Base-by-base conservation (phyloP, 257 asterid species). In the Solanum lignicaule region DNA sequence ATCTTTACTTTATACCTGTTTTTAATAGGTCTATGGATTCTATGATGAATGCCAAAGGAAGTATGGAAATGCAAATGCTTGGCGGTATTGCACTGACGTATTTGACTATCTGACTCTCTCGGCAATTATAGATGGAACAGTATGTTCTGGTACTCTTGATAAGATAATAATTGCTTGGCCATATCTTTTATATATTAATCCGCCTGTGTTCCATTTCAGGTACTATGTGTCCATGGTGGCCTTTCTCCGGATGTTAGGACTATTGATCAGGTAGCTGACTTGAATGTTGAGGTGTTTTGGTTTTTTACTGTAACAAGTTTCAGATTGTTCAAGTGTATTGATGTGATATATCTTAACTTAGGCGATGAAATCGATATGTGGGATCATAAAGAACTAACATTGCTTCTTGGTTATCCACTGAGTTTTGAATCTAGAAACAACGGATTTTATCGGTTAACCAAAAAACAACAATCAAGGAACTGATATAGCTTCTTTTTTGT, bases 31-130 rank as follows among this genome's bases (percentile, higher is more conserved):
- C 65, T 97, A 97, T 93, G 99, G 99, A 90, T 97, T 97, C 91
- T 97, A 97, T 88, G 99, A 97, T 90, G 99, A 97, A 90, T 97
- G 99, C 87, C 99, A 96, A 89, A 95, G 99, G 89, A 97, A 97
- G 91, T 95, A 96, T 60, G 99, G 99, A 84, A 97, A 95, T 88
- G 99, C 99, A 72, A 97, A 97, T 90, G 99, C 99, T 68, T 97
- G 99, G 99, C 96, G 99, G 71, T 97, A 97, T 90, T 97, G 99
- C 95, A 97, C 99, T 2, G 99, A 97, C 89, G 99, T 96, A 75
- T 97, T 97, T 91, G 99, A 97, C 92, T 97, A 93, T 90, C 93
- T 97, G 78, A 97, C 98, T 68, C 90, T 97, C 46, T 97, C 99
- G 73, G 99, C 99, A 87, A 97, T 96, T 84, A 96, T 97, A 84